A percentile compares a stretch with the other conserved stretches of the same genome.
These are phyloP conservation scores for Xylaria sp. DNA, from an alignment of 2,329 filamentous ascomycete genomes.

Conservation along the genomic window DNA sequence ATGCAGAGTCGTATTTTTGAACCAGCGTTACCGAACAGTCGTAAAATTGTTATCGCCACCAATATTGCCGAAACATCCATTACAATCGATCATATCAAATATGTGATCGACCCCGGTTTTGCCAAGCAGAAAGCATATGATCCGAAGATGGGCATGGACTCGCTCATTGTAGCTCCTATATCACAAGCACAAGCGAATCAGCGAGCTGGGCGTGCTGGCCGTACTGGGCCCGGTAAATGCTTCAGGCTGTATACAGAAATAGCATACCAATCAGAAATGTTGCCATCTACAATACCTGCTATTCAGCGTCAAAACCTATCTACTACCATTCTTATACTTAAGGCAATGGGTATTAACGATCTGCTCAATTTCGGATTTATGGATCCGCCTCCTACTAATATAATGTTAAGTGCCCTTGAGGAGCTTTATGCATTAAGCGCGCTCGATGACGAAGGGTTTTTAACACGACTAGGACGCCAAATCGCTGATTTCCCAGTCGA, in stretches of 20 bases:
- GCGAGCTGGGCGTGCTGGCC: conserved; percentile 87
- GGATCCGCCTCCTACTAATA: no score
- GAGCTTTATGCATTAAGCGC: no score
- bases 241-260: conserved; percentile 91
- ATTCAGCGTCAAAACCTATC: no score
- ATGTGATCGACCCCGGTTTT: conserved; percentile 97
- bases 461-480: no score
- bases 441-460: no score
- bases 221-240: conserved; percentile 94
- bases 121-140: conserved; percentile 98
- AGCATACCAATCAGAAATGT: neutral
- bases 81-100: conserved; percentile 97
- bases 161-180: conserved; percentile 91
- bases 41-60: conserved; percentile 96
- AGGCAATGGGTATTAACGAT: no score
- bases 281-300: no score
- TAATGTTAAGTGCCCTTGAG: no score
- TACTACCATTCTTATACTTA: no score
- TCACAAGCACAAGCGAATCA: conserved; percentile 97
- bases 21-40: conserved; percentile 81
- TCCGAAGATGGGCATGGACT: conserved; percentile 96
- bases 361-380: no score
- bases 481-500: no score
- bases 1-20: conserved; percentile 96
- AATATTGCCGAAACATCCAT: conserved; percentile 99